Base-by-base conservation (phyloP, 1,284 basidiomycete species). In the Apiotrichum siamense region DNA sequence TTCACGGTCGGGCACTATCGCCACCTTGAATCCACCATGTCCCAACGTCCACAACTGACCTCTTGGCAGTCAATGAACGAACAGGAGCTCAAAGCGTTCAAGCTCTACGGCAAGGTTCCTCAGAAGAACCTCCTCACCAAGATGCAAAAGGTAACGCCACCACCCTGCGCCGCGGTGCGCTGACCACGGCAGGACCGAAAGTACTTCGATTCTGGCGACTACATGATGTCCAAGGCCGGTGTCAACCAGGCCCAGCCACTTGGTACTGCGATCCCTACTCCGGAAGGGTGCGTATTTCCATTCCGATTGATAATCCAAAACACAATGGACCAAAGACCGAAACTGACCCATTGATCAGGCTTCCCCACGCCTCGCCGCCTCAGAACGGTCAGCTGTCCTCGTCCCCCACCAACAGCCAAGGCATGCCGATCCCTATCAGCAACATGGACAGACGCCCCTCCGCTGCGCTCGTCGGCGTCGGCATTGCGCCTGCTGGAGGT, bases 161-260 rank as follows among this genome's bases (percentile, higher is more conserved):
- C 35, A 48, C 13, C 15, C 10, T 11, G 4, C 26, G 15, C 17
- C 4, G 7, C 18, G 18, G 11, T 31, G 27, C 18, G 38, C 21
- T n/a, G n/a, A 12, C 25, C 23, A 46, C 56, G 50, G 23, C 65
- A 96, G 89, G 92, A 96, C 73, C 88, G 92, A 67, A 96, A 96
- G 75, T 97, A 90, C 78, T 97, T 97, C 73, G 92, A 97, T 76
- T 97, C 93, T 54, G 93, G 93, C 57, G 92, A 97, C 74, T 97
- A 97, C 69, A 91, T 91, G 46, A 80, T 97, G 63, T 92, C 89
- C 49, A 96, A 97, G 75, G 93, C 92, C 4, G 92, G 93, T 29
- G 87, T 88, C 36, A 55, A 86, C 21, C 85, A 89, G 41, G 87
- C 89, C 71, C 88, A 82, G 68, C 81, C 84, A 15, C 88, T 94